Conservation (phyloP, 345 rosid genomes). For the Iberis pinnata region DNA sequence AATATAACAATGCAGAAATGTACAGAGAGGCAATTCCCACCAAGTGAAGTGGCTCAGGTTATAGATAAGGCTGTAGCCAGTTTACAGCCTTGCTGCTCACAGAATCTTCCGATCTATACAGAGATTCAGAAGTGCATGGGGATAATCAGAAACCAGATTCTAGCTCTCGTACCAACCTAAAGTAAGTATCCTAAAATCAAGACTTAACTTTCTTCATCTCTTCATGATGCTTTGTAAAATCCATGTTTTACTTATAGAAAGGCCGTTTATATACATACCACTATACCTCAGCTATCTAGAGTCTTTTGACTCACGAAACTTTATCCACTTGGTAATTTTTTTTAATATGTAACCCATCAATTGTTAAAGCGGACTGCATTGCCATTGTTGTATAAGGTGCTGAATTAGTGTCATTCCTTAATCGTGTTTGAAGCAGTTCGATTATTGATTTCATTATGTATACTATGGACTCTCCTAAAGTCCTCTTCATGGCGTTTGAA, state of each 20-base stretch:
- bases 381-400: neutral
- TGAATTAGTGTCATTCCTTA: conserved; percentile 7
- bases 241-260: conserved; percentile 15
- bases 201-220: conserved; percentile 10
- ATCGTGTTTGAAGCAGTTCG: neutral
- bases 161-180: conserved; percentile 51
- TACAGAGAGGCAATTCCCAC: conserved; percentile 77
- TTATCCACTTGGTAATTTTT: neutral
- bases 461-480: neutral
- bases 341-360: no score
- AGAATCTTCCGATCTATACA: conserved; percentile 65
- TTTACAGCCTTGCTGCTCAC: conserved; percentile 69
- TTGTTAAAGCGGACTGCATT: neutral
- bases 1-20: conserved; percentile 54
- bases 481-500: neutral
- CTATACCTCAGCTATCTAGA: conserved; percentile 25
- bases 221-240: conserved; percentile 23
- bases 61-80: conserved; percentile 67
- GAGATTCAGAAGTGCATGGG: conserved; percentile 93
- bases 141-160: conserved; percentile 59
- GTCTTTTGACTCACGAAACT: conserved; percentile 3
- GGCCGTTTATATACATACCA: neutral
- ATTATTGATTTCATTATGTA: neutral
- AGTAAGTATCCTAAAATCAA: conserved; percentile 21
- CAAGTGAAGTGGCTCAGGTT: conserved; percentile 67